Evolutionary conservation across 2,329 filamentous ascomycete genomes (phyloP).

Genomic region (Amauroascus verrucosus): DNA sequence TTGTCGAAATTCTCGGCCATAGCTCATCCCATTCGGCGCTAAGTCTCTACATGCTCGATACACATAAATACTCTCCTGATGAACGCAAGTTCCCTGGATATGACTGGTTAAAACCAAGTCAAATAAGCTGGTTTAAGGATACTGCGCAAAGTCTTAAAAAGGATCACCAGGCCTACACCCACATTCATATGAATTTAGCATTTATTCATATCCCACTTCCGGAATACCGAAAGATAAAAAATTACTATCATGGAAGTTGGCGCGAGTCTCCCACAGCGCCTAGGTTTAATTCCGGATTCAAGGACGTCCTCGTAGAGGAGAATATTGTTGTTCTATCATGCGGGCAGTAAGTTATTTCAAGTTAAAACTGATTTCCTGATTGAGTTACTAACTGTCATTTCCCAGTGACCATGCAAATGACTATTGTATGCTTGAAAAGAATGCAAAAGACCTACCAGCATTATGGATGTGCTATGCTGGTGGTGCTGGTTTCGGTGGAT

Average conservation of each 20-base stretch:
- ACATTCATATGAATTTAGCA: slow-evolving; percentile 87
- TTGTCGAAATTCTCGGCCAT: slow-evolving; percentile 76
- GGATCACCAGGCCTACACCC: slow-evolving; percentile 72
- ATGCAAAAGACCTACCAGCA: slow-evolving; percentile 49
- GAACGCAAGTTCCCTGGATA: slow-evolving; percentile 84
- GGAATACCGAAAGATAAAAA: slow-evolving; percentile 60
- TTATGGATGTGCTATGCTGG: slow-evolving; percentile 99
- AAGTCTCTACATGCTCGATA: slow-evolving; percentile 90
- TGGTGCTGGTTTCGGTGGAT: slow-evolving; percentile 84
- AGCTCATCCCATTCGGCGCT: slow-evolving; percentile 75
- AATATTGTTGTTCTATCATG: slow-evolving; percentile 80
- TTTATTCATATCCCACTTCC: slow-evolving; percentile 97
- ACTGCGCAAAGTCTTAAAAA: slow-evolving; percentile 65
- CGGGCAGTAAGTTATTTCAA: slow-evolving; percentile 58
- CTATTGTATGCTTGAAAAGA: slow-evolving; percentile 67
- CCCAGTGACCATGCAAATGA: slow-evolving; percentile 93
- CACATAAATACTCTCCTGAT: slow-evolving; percentile 83
- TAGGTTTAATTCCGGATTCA: slow-evolving; percentile 82
- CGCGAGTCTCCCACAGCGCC: slow-evolving; percentile 80
- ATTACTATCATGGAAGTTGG: slow-evolving; percentile 59
- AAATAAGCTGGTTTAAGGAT: slow-evolving; percentile 87
- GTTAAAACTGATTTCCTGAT: not conserved
- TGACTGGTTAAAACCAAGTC: slow-evolving; percentile 89
- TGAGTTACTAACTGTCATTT: not conserved
- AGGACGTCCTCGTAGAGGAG: slow-evolving; percentile 75